phyloP scores from a whole-genome alignment of 2,329 filamentous ascomycete species.

The Cladosporium sp. region DNA sequence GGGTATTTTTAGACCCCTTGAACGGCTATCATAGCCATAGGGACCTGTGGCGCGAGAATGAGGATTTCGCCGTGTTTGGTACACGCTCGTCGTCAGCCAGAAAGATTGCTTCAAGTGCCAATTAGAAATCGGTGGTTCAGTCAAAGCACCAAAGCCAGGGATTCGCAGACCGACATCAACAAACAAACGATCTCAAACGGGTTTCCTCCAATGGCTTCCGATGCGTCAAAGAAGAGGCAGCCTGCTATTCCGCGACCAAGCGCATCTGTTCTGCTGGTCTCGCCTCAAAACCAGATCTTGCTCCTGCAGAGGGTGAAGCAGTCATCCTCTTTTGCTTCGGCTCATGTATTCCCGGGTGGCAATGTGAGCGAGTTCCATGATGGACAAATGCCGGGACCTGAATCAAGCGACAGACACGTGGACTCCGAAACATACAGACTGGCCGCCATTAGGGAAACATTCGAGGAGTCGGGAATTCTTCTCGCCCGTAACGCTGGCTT shows the following conservation, averaged over 20 bases:
- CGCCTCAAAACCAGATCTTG: constrained; percentile 79
- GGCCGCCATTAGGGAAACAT: constrained; percentile 83
- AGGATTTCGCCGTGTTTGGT: background rate
- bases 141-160: background rate
- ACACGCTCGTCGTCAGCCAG: background rate
- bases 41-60: too few species aligned
- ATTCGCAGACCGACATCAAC: constrained; percentile 4
- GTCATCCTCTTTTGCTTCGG: constrained; percentile 79
- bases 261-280: constrained; percentile 75
- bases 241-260: constrained; percentile 56
- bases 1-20: background rate
- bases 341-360: constrained; percentile 93
- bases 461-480: constrained; percentile 90
- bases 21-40: too few species aligned
- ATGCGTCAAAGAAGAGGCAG: constrained; percentile 31
- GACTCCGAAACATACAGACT: constrained; percentile 73
- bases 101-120: background rate
- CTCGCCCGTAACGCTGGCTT: constrained; percentile 55
- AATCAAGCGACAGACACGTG: constrained; percentile 55
- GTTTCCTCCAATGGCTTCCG: constrained; percentile 14
- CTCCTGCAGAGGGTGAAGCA: constrained; percentile 80
- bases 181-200: constrained; percentile 14
- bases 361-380: constrained; percentile 76
- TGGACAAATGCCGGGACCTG: constrained; percentile 50
- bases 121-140: background rate